Evolutionary conservation across 805 yeast genomes (phyloP).

Genomic region (Wickerhamomyces alni): DNA sequence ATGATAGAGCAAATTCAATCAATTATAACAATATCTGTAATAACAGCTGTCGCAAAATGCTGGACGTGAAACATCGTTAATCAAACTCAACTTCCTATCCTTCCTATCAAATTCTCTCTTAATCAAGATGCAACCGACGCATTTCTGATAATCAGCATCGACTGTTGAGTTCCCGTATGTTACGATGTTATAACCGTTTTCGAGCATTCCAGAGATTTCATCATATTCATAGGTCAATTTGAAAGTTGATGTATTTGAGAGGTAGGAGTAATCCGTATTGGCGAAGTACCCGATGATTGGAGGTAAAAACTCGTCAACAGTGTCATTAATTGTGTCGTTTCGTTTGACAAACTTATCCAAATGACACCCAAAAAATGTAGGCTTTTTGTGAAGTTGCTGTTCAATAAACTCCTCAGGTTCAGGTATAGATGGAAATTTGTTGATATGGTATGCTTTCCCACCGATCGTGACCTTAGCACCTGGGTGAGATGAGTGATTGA

Average conservation of each 20-base stretch:
- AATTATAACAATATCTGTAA: slow-evolving; percentile 34
- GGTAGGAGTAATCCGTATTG: slow-evolving; percentile 35
- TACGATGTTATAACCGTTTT: slow-evolving; percentile 48
- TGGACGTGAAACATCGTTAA: slow-evolving; percentile 22
- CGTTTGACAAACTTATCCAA: slow-evolving; percentile 12
- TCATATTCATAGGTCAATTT: slow-evolving; percentile 40
- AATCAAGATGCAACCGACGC: slow-evolving; percentile 53
- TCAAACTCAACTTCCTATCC: slow-evolving; percentile 14
- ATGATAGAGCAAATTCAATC: too few relatives aligned
- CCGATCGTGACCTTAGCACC: slow-evolving; percentile 23
- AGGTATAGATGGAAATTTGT: slow-evolving; percentile 62
- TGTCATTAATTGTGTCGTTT: background rate
- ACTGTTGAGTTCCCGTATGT: slow-evolving; percentile 36
- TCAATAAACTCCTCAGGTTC: slow-evolving; percentile 40
- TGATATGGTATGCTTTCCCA: slow-evolving; percentile 36
- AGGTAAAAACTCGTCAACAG: slow-evolving; percentile 27
- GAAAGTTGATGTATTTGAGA: slow-evolving; percentile 55
- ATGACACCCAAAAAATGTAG: slow-evolving; percentile 77
- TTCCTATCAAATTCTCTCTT: slow-evolving; percentile 46
- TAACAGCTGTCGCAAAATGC: slow-evolving; percentile 32
- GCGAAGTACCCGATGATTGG: slow-evolving; percentile 51
- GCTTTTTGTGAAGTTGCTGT: slow-evolving; percentile 47
- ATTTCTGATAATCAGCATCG: slow-evolving; percentile 32
- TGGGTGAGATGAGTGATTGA: slow-evolving; percentile 13
- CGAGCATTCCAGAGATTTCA: slow-evolving; percentile 40